A percentile compares a stretch with the other conserved stretches of the same genome.
phyloP scores from a whole-genome alignment of 106 monocot species.

The Apostasia shenzhenica region DNA sequence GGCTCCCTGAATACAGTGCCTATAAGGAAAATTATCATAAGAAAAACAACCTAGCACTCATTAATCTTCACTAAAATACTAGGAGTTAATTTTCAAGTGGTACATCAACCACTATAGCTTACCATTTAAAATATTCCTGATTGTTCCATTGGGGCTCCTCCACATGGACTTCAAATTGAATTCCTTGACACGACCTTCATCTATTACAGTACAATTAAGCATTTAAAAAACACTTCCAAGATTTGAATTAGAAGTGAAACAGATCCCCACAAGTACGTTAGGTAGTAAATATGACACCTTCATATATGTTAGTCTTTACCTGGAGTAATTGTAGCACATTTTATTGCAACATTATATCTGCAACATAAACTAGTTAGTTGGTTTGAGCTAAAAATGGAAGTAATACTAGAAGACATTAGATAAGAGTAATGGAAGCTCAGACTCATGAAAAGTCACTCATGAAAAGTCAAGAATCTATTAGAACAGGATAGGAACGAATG shows the following conservation, averaged over 20 bases:
- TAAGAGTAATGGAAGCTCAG: too few relatives aligned
- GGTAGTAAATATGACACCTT: too few relatives aligned
- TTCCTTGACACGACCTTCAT: constrained; percentile 54
- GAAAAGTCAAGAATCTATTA: background rate
- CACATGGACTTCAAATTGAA: constrained; percentile 56
- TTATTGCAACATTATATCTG: constrained; percentile 97
- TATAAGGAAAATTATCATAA: constrained; percentile 10
- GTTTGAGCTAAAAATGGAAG: background rate
- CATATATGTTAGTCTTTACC: constrained; percentile 26
- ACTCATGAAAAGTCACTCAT: too few relatives aligned
- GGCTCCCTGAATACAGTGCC: constrained; percentile 99
- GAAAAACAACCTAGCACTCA: background rate
- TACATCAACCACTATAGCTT: background rate
- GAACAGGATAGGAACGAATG: background rate
- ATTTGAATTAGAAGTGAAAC: background rate
- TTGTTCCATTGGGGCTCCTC: constrained; percentile 72
- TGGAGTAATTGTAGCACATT: constrained; percentile 98
- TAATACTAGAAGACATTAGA: background rate
- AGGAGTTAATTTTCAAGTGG: background rate
- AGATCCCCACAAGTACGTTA: background rate
- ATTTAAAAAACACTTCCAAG: background rate
- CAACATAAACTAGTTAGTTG: constrained; percentile 1
- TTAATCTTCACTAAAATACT: background rate
- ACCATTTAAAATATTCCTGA: constrained; percentile 93
- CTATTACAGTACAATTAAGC: constrained; percentile 14